phyloP scores from a whole-genome alignment of 2,329 filamentous ascomycete species.

The Tolypocladium guangdongense region DNA sequence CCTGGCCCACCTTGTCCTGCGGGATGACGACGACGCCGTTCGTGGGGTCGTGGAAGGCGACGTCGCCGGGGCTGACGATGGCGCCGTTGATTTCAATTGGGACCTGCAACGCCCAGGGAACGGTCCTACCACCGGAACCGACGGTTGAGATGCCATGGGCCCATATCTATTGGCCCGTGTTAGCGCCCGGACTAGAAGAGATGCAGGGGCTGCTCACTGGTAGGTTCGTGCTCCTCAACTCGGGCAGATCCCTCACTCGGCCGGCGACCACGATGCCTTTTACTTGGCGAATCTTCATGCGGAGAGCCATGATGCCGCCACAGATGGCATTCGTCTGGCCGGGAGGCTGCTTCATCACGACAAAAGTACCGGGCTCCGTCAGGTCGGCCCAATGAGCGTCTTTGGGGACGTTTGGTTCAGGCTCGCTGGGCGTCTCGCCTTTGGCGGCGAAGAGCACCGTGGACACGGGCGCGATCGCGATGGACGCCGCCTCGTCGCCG shows the following conservation, averaged over 20 bases:
- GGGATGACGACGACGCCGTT: constrained; percentile 64
- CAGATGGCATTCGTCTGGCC: constrained; percentile 59
- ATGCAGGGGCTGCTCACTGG: constrained; percentile 33
- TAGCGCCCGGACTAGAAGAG: neutral
- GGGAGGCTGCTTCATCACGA: constrained; percentile 54
- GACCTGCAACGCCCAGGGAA: constrained; percentile 41
- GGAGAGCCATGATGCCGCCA: constrained; percentile 65
- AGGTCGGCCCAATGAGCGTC: constrained; percentile 60
- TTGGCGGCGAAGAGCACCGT: constrained; percentile 55
- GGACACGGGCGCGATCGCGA: constrained; percentile 42
- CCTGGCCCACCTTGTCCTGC: constrained; percentile 42
- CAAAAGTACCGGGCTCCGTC: constrained; percentile 46
- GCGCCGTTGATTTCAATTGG: constrained; percentile 32
- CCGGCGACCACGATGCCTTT: constrained; percentile 57
- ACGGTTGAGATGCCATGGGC: constrained; percentile 45
- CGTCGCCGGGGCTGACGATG: constrained; percentile 44
- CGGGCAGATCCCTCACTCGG: constrained; percentile 53
- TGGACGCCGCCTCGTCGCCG: constrained; percentile 12
- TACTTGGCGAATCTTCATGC: constrained; percentile 53
- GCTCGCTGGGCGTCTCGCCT: constrained; percentile 23
- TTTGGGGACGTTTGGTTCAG: constrained; percentile 38
- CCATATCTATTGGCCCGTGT: constrained; percentile 34
- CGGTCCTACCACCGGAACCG: constrained; percentile 44
- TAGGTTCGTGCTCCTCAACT: constrained; percentile 43
- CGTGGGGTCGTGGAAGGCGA: constrained; percentile 57